Conservation (phyloP, 2,329 filamentous ascomycete species). For the Aspergillus sclerotialis region DNA sequence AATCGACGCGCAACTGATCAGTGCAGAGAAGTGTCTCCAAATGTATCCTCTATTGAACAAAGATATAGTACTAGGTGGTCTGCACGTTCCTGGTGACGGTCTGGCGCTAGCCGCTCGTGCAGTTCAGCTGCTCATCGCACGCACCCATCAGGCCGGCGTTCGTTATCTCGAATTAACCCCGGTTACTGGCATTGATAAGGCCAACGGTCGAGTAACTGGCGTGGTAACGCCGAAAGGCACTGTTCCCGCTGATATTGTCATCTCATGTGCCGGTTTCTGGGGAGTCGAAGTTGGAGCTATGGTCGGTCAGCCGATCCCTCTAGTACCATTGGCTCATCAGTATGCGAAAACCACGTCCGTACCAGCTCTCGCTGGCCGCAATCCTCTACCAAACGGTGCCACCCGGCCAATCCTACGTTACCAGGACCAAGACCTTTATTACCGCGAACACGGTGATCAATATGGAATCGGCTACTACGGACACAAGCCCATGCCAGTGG, state of each 20-base stretch:
- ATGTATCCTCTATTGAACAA: slow-evolving; percentile 51
- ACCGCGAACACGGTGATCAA: slow-evolving; percentile 57
- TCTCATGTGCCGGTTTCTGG: slow-evolving; percentile 61
- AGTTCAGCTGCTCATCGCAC: slow-evolving; percentile 54
- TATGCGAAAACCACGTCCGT: slow-evolving; percentile 57
- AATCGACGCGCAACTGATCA: slow-evolving; percentile 48
- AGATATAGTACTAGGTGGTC: slow-evolving; percentile 49
- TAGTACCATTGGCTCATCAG: slow-evolving; percentile 57
- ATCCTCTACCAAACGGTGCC: slow-evolving; percentile 44
- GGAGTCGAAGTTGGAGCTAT: slow-evolving; percentile 59
- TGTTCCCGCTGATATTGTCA: slow-evolving; percentile 52
- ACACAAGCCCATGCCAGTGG: slow-evolving; percentile 55
- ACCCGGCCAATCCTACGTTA: slow-evolving; percentile 53
- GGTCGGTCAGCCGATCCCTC: slow-evolving; percentile 51
- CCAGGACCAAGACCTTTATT: slow-evolving; percentile 59
- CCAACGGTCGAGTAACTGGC: slow-evolving; percentile 47
- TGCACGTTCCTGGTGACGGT: slow-evolving; percentile 56
- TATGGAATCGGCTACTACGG: slow-evolving; percentile 60
- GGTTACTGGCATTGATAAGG: slow-evolving; percentile 51
- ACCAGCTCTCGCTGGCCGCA: slow-evolving; percentile 35
- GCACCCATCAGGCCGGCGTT: slow-evolving; percentile 53
- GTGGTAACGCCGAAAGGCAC: slow-evolving; percentile 45
- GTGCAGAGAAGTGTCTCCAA: slow-evolving; percentile 44
- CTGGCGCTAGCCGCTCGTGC: slow-evolving; percentile 56
- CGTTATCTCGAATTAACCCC: slow-evolving; percentile 50